Percentiles rank a stretch among this genome's conserved stretches.
These are phyloP conservation scores for Septoria linicola DNA, from an alignment of 2,329 filamentous ascomycete genomes.

Conservation along the genomic window DNA sequence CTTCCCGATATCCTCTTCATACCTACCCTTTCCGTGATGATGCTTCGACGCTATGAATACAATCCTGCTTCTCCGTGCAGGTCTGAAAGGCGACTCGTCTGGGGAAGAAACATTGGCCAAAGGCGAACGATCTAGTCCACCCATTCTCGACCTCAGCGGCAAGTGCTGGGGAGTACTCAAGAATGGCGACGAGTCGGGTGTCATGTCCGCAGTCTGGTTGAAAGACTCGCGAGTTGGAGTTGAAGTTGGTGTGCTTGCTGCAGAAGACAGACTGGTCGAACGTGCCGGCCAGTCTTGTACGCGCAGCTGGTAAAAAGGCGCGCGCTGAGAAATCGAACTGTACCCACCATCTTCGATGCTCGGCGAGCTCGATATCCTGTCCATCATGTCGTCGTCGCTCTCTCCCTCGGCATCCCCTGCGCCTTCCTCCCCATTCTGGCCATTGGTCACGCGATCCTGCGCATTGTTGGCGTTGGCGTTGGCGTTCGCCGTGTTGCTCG, in stretches of 20 bases:
- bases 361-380: constrained; percentile 97
- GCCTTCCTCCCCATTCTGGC: constrained; percentile 33
- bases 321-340: constrained; percentile 41
- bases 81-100: constrained; percentile 15
- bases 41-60: constrained; percentile 40
- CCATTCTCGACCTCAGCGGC: constrained; percentile 33
- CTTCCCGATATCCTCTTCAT: constrained; percentile 32
- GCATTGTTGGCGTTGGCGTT: constrained; percentile 48
- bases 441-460: constrained; percentile 51
- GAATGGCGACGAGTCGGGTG: constrained; percentile 46
- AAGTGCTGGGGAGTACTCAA: constrained; percentile 42
- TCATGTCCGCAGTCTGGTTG: constrained; percentile 37
- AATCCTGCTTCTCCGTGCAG: constrained; percentile 16
- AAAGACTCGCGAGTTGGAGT: constrained; percentile 34
- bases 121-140: constrained; percentile 27
- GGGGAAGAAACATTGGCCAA: constrained; percentile 19
- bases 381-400: constrained; percentile 80
- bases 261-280: constrained; percentile 44
- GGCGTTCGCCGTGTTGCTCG: constrained; percentile 52
- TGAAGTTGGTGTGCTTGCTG: constrained; percentile 32
- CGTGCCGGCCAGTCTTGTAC: constrained; percentile 41
- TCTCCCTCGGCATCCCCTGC: constrained; percentile 40
- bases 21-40: constrained; percentile 54
- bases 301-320: constrained; percentile 15
- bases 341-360: constrained; percentile 99